Evolutionary conservation across 352 stramenopile genomes (phyloP), one percentile per base, ranked within the genome.

Genomic region (Phytophthora brassicae): DNA sequence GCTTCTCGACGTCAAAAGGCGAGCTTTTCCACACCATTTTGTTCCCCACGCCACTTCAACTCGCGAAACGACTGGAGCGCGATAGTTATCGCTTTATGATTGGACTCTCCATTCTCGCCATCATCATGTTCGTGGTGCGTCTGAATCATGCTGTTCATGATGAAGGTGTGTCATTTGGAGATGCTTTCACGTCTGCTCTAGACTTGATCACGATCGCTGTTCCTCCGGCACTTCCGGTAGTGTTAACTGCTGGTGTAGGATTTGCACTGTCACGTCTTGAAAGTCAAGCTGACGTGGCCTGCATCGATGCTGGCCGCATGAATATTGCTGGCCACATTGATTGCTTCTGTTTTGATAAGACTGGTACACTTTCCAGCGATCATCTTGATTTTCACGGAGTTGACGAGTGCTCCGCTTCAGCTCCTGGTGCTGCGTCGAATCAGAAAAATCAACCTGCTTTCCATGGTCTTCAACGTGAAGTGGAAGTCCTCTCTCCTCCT

Each of bases 321-420:
- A 91, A 90, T 57, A 59, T 90, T 20, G 74, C 76, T 0, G 84
- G 84, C 0, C 82, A 93, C 43, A 52, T 93, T 5, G 68, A 89
- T 39, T 88, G 75, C 43, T 92, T 92, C 33, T 92, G 82, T 60
- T 94, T 94, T 39, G 84, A 94, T 64, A 94, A 94, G 72, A 94
- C 84, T 6, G 84, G 84, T 1, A 94, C 84, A 9, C 60, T 94
- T 6, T 89, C 84, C 8, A 86, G 70, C 33, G 84, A 92, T 17
- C 77, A 86, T 39, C 49, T 94, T 17, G 74, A 90, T 39, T 91
- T 91, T 51, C 75, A 88, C 24, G 82, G 82, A 16, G 77, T 92
- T 0, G 84, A 94, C 33, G 75, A 88, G 45, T 86, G 82, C 46
- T 68, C 70, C 0, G 45, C 44, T 39, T 36, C 29, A 45, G 48